Conservation (phyloP, 2,329 filamentous ascomycete genomes). For the Exophiala bonariae region DNA sequence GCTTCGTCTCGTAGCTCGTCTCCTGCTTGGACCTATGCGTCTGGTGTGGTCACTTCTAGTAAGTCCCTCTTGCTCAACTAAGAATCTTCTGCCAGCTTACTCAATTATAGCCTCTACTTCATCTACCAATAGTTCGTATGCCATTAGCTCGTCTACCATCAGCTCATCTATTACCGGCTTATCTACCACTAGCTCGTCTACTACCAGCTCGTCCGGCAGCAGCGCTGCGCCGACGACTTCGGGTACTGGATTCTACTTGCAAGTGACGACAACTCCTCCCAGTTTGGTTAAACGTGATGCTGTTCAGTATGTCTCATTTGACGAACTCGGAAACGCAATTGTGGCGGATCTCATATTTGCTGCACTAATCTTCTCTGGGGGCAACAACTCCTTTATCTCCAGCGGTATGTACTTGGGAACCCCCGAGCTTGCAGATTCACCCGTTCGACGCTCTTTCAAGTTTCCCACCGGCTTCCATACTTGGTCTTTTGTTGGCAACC, state of each 20-base stretch:
- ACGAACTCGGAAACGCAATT: constrained; percentile 2
- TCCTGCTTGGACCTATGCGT: no score
- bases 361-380: constrained; percentile 4
- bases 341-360: constrained; percentile 1
- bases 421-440: background rate
- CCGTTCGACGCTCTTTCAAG: background rate
- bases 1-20: no score
- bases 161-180: no score
- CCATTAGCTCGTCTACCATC: no score
- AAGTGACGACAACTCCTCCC: background rate
- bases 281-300: background rate
- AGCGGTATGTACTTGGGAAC: constrained; percentile 5
- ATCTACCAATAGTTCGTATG: no score
- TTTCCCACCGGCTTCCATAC: background rate
- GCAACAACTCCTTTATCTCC: constrained; percentile 1
- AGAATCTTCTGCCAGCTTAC: no score
- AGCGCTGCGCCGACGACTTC: no score
- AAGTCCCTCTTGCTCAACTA: no score
- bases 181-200: no score
- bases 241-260: constrained; percentile 4
- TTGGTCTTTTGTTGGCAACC: background rate
- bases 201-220: no score
- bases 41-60: no score
- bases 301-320: constrained; percentile 2
- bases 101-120: no score